Percentiles rank a stretch among this genome's conserved stretches.
phyloP scores from a whole-genome alignment of 352 stramenopile species.

The Phytophthora fragariaefolia region DNA sequence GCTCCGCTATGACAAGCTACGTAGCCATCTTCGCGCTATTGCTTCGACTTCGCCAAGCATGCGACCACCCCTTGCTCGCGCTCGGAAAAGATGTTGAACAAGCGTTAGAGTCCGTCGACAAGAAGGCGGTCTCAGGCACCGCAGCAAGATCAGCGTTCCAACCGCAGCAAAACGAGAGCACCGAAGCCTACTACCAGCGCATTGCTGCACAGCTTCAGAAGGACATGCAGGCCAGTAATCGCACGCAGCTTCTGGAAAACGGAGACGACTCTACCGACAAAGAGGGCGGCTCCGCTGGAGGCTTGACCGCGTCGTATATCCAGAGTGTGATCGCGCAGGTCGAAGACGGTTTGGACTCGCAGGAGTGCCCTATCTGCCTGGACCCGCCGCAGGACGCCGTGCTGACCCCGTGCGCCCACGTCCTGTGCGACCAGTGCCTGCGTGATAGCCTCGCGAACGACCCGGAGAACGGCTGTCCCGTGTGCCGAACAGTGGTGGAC shows the following conservation, averaged over 20 bases:
- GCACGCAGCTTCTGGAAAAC: conserved; percentile 17
- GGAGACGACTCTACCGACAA: background rate
- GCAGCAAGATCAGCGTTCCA: conserved; percentile 45
- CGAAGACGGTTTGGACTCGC: conserved; percentile 72
- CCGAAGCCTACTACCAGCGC: conserved; percentile 65
- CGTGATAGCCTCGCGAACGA: conserved; percentile 64
- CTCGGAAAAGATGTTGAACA: conserved; percentile 72
- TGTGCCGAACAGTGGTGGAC: conserved; percentile 76
- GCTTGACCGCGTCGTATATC: conserved; percentile 67
- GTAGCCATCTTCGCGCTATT: conserved; percentile 90
- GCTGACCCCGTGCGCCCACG: conserved; percentile 85
- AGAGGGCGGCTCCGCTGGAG: conserved; percentile 12
- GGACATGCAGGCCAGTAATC: conserved; percentile 49
- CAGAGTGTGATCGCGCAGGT: conserved; percentile 80
- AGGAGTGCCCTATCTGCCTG: conserved; percentile 89
- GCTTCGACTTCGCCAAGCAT: conserved; percentile 89
- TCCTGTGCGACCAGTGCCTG: conserved; percentile 85
- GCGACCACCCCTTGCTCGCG: conserved; percentile 89
- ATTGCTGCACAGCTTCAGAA: conserved; percentile 62
- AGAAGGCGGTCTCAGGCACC: background rate
- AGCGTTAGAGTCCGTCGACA: conserved; percentile 26
- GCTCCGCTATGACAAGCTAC: conserved; percentile 81
- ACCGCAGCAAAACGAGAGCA: conserved; percentile 54
- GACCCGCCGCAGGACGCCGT: conserved; percentile 74
- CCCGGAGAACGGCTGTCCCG: conserved; percentile 71